Conservation (phyloP, 225 moss, liverwort and hornwort species). For the Takakia lepidozioides region DNA sequence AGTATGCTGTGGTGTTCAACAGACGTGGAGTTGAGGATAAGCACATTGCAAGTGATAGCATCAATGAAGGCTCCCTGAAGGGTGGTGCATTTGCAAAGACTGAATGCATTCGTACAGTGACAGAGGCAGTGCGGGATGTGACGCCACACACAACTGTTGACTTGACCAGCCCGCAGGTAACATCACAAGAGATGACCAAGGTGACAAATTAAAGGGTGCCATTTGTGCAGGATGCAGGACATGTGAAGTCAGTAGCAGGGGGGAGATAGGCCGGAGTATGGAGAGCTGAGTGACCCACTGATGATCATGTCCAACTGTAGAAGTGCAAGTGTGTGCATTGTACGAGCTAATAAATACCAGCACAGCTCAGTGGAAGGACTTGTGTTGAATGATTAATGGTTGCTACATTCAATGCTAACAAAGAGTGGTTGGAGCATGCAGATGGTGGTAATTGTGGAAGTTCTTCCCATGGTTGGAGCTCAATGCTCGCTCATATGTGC, state of each 20-base stretch:
- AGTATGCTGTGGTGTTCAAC: slow-evolving; percentile 93
- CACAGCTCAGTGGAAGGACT: no score
- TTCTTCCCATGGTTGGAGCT: slow-evolving; percentile 62
- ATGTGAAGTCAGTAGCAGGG: neutral
- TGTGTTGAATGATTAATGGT: no score
- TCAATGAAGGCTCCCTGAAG: slow-evolving; percentile 7
- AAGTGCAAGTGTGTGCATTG: neutral
- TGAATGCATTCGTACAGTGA: slow-evolving; percentile 68
- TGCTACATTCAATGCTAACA: no score
- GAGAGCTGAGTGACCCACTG: neutral
- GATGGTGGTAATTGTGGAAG: slow-evolving; percentile 80
- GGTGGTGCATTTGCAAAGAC: slow-evolving; percentile 34
- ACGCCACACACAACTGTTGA: slow-evolving; percentile 41
- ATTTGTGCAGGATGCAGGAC: neutral
- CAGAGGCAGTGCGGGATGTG: slow-evolving; percentile 52
- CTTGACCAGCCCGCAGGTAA: slow-evolving; percentile 74
- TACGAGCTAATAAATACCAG: no score
- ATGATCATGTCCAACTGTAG: neutral
- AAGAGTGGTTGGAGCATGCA: no score
- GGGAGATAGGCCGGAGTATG: neutral
- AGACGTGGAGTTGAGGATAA: slow-evolving; percentile 54
- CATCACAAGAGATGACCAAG: no score
- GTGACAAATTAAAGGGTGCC: neutral
- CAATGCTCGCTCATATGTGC: slow-evolving; percentile 47
- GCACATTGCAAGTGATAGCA: slow-evolving; percentile 4